Evolutionary conservation across 1,284 basidiomycete species (phyloP), one percentile per base, ranked within the genome.

Genomic region (Sutorius eximius): DNA sequence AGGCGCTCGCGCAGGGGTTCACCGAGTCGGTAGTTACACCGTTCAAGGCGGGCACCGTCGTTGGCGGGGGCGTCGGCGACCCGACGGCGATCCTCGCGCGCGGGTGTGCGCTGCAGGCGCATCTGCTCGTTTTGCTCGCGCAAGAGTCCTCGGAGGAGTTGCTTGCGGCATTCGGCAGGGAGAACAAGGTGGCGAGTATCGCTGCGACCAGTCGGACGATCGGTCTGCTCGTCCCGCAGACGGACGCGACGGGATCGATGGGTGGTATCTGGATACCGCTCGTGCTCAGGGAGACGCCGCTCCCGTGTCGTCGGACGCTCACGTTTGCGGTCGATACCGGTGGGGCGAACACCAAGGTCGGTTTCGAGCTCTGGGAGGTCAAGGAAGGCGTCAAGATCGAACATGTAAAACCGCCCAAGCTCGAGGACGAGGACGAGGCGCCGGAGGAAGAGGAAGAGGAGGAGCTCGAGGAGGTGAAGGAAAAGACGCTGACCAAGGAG

Each of bases 41-140:
- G 0, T 89, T 89, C 71, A 77, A 78, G 4, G 71, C 77, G 5
- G 85, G 85, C 2, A 86, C 83, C 0, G 82, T 87, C 42, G 78
- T 83, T 0, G 87, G 87, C 38, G 87, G 87, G 1, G 85, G 87
- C 22, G 65, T 82, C 57, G 79, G 85, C 45, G 95, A 98, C 71
- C 91, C 96, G 1, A 93, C 93, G 44, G 89, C 95, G 55, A 85
- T 95, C 52, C 82, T 99, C 29, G 90, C 95, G 8, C 79, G 93
- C 41, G 97, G 96, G 22, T 90, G 89, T 63, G 95, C 93, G 6
- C 71, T 95, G 40, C 94, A 98, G 72, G 94, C 93, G 6, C 81
- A 84, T 48, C 73, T 94, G 52, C 77, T 95, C 46, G 71, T 78
- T 11, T 71, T 72, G 12, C 74, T 89, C 18, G 71, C 75, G 30